Evolutionary conservation across 768 basidiomycete genomes (phyloP), one percentile per base, ranked within the genome.

Genomic region (Chalciporus chontae): DNA sequence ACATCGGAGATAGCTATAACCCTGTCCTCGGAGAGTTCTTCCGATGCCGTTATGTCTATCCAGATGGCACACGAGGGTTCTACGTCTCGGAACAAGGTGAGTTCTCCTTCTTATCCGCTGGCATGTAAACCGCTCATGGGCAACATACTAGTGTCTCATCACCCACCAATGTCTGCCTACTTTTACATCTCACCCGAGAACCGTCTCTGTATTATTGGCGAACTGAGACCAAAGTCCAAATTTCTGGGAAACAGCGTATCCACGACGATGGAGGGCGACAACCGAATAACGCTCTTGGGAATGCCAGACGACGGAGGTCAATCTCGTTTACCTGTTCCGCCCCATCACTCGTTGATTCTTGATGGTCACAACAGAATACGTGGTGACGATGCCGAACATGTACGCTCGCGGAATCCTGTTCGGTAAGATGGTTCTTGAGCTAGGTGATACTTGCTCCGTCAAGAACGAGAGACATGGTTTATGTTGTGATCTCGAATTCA

Each of bases 1-100:
- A 27, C 23, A 40, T 40, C 10, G 49, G 15, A 42, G 21, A 47
- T 64, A 92, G 91, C 54, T 99, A 98, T 70, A 99, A 98, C 69
- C 95, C 96, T 37, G 80, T 96, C 15, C 83, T 98, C 9, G 96
- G 96, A 45, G 96, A 99, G 68, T 94, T 97, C 74, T 99, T 97
- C 77, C 83, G 96, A 45, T 98, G 95, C 69, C 76, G 87, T 51
- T 99, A 97, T 67, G 83, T 90, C 68, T 99, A 98, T 67, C 71
- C 83, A 11, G 87, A 97, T 59, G 90, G 90, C 19, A 84, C 91
- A n/a, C 84, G 86, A 51, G 96, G 93, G 0, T 97, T 91, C 71
- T 98, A 94, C 69, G 89, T 98, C 55, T 87, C 95, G 21, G 95
- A 98, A 66, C 95, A 98, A 82, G 92, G 91, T 80, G 65, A 47